phyloP scores from a whole-genome alignment of 352 stramenopile genomes.

The Albugo candida region DNA sequence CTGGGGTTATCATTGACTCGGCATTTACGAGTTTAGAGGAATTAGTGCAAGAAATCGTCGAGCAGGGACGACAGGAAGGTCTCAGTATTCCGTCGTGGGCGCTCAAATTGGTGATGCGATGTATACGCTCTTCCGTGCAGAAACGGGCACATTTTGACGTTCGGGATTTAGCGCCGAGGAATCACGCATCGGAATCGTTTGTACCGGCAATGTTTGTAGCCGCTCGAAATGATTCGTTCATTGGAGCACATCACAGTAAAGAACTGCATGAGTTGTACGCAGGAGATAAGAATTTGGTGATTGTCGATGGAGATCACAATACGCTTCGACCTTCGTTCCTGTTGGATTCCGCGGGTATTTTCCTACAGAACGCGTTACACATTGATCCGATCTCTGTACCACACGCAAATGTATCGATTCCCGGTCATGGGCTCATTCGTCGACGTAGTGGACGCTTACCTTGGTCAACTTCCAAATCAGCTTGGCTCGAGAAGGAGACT shows the following conservation, averaged over 20 bases:
- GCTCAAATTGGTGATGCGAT: constrained; percentile 82
- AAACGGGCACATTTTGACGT: constrained; percentile 81
- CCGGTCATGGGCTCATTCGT: no score
- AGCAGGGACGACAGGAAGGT: constrained; percentile 85
- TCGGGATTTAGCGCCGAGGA: constrained; percentile 50
- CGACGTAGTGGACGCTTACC: no score
- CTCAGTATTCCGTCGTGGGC: constrained; percentile 83
- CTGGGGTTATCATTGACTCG: constrained; percentile 93
- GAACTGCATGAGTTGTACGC: constrained; percentile 79
- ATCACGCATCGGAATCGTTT: constrained; percentile 85
- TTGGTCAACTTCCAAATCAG: no score
- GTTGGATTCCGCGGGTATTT: constrained; percentile 90
- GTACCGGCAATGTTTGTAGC: constrained; percentile 93
- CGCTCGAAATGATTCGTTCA: constrained; percentile 92
- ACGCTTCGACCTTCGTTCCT: constrained; percentile 88
- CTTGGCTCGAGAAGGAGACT: no score
- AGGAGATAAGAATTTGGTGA: constrained; percentile 96
- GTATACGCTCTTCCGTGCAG: constrained; percentile 81
- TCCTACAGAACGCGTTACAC: constrained; percentile 85
- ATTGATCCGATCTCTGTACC: constrained; percentile 26
- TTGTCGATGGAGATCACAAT: constrained; percentile 97
- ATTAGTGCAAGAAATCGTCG: constrained; percentile 94
- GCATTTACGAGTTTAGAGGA: constrained; percentile 92
- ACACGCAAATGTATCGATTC: constrained; percentile 5
- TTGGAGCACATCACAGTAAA: constrained; percentile 72